These are phyloP conservation scores for Actinidia arguta DNA, from an alignment of 179 eudicot genomes.

Conservation along the genomic window DNA sequence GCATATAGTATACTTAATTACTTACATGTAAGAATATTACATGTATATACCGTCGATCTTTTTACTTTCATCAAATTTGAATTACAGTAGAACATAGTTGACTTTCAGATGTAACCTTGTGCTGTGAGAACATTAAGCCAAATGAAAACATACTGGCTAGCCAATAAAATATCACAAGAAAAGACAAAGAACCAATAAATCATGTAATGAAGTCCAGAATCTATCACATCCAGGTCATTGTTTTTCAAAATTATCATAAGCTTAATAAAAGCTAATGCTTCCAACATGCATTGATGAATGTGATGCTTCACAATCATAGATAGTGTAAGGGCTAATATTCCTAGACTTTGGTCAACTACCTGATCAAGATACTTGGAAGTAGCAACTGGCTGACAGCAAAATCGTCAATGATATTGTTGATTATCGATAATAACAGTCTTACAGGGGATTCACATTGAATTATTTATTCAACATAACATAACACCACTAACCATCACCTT, in stretches of 20 bases:
- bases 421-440: not conserved
- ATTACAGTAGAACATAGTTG: not conserved
- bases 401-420: not conserved
- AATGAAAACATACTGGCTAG: not conserved
- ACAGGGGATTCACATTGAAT: not conserved
- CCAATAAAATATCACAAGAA: not conserved
- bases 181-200: not conserved
- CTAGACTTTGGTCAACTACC: not conserved
- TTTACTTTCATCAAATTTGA: not conserved
- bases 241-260: no score
- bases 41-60: no score
- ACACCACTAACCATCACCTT: not conserved
- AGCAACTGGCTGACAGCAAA: not conserved
- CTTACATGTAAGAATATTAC: not conserved
- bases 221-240: no score
- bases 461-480: not conserved
- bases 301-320: not conserved
- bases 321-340: not conserved
- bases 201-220: no score
- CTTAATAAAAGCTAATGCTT: not conserved
- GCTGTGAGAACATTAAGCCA: not conserved
- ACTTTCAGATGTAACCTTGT: not conserved
- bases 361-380: not conserved
- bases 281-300: not conserved
- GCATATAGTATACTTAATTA: not conserved